Conservation (phyloP, 2,329 filamentous ascomycete species). For the Monilinia polystroma region DNA sequence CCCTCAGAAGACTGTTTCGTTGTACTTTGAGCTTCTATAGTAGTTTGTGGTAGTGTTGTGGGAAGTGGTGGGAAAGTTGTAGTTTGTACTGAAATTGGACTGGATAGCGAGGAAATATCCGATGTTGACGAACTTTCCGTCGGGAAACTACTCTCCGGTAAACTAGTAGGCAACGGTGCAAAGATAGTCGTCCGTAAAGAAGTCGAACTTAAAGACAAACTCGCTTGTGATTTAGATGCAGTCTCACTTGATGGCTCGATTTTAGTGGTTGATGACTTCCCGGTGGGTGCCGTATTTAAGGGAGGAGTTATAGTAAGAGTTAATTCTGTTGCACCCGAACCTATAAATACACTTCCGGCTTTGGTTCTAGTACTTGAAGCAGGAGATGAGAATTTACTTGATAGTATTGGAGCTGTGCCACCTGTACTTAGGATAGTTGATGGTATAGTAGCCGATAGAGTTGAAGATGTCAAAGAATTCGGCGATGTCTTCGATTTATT, state of each 20-base stretch:
- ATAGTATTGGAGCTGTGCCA: not conserved
- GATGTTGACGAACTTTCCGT: not conserved
- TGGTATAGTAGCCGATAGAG: not conserved
- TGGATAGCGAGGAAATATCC: not conserved
- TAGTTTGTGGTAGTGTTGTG: not conserved
- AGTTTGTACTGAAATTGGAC: not conserved
- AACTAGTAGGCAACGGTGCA: not conserved
- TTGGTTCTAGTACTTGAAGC: not conserved
- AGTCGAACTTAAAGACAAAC: not conserved
- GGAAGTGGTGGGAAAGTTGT: not conserved
- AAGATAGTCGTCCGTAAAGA: not conserved
- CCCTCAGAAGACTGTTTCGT: not conserved
- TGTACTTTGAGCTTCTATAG: not conserved
- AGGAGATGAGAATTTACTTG: not conserved
- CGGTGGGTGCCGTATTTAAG: not conserved
- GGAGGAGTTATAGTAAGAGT: constrained; percentile 2
- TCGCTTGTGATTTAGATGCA: not conserved
- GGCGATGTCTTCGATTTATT: not conserved
- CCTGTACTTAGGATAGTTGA: not conserved
- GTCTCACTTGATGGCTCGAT: not conserved
- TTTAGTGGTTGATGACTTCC: not conserved
- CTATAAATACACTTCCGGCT: not conserved
- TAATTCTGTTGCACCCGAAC: not conserved
- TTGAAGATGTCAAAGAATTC: not conserved
- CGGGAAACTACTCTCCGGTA: not conserved